Conservation (phyloP, 2,329 filamentous ascomycete species). For the Colletotrichum destructivum region DNA sequence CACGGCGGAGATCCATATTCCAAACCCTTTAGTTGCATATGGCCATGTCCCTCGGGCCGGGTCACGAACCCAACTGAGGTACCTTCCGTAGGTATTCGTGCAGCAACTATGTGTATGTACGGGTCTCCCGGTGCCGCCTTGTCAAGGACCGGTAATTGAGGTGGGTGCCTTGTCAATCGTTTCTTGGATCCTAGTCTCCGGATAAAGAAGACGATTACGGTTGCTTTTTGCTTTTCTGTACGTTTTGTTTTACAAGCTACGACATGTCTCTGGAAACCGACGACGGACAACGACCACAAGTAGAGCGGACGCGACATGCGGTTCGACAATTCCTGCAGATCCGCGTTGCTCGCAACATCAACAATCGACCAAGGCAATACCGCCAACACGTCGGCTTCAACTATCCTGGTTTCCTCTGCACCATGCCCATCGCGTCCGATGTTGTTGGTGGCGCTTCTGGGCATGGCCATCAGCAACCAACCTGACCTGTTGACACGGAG, state of each 20-base stretch:
- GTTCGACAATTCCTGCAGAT: neutral
- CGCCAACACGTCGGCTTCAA: neutral
- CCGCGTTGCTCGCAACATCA: conserved; percentile 12
- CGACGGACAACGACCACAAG: neutral
- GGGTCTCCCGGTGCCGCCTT: neutral
- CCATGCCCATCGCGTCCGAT: neutral
- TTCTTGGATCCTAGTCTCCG: neutral
- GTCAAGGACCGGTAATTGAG: conserved; percentile 18
- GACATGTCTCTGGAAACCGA: conserved; percentile 7
- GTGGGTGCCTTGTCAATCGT: neutral
- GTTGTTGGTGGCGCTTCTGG: neutral
- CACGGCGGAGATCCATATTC: conserved; percentile 7
- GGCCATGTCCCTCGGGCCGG: conserved; percentile 17
- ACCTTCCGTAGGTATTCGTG: too few species aligned
- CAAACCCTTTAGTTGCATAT: conserved; percentile 31
- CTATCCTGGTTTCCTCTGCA: neutral
- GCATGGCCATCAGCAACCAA: neutral
- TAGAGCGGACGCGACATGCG: neutral
- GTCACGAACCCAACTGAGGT: neutral
- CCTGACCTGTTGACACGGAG: neutral
- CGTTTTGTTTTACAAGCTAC: neutral
- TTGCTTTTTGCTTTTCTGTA: conserved; percentile 1
- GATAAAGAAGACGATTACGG: conserved; percentile 5
- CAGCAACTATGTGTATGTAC: too few species aligned
- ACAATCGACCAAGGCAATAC: conserved; percentile 25